These are phyloP conservation scores for Aspergillus fischeri DNA, from an alignment of 2,329 filamentous ascomycete species.

Conservation along the genomic window DNA sequence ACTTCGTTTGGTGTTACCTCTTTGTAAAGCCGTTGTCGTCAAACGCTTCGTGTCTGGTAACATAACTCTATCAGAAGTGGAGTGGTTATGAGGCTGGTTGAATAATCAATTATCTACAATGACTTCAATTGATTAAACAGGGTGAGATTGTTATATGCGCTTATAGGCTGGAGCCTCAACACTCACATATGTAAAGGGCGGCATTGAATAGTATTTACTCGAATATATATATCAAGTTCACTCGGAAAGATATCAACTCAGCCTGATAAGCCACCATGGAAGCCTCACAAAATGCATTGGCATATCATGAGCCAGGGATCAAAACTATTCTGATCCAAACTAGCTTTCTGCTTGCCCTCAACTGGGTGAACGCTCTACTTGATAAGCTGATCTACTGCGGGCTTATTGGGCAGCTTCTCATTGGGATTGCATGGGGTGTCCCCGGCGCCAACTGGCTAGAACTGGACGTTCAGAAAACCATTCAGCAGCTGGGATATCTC, in stretches of 20 bases:
- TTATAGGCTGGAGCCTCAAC: too few species aligned
- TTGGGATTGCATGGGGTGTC: constrained; percentile 67
- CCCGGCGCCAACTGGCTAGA: constrained; percentile 62
- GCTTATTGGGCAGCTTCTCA: constrained; percentile 65
- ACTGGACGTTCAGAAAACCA: constrained; percentile 47
- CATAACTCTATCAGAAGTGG: not conserved
- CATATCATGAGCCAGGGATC: constrained; percentile 63
- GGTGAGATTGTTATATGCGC: too few species aligned
- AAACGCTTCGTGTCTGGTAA: not conserved
- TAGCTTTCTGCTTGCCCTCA: constrained; percentile 61
- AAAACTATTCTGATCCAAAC: constrained; percentile 56
- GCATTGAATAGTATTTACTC: too few species aligned
- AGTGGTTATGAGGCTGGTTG: not conserved
- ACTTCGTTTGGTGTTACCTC: not conserved
- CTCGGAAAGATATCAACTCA: too few species aligned
- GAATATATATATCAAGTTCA: not conserved
- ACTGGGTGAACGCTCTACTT: constrained; percentile 54
- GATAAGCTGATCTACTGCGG: constrained; percentile 64
- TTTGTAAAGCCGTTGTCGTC: not conserved
- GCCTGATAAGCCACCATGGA: not conserved
- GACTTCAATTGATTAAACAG: not conserved
- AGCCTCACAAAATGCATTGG: constrained; percentile 24
- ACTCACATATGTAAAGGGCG: too few species aligned
- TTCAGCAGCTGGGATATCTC: constrained; percentile 67
- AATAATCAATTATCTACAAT: not conserved